Evolutionary conservation across 805 yeast species (phyloP).

Genomic region (Ogataea saltuana): DNA sequence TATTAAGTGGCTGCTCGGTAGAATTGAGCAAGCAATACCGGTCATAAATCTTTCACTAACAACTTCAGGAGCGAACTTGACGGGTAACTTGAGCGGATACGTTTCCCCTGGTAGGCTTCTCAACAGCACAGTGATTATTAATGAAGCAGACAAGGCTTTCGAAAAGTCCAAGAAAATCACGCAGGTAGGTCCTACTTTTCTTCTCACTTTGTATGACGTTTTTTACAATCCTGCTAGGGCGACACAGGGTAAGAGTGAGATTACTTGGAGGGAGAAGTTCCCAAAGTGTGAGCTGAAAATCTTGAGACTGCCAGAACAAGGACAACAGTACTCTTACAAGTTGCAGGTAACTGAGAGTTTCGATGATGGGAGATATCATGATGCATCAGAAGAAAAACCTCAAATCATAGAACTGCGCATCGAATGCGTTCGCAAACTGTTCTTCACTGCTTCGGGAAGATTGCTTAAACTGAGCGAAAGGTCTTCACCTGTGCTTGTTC

Average conservation of each 20-base stretch:
- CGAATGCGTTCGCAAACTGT: constrained; percentile 48
- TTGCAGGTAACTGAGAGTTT: constrained; percentile 56
- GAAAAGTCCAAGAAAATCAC: constrained; percentile 9
- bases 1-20: constrained; percentile 47
- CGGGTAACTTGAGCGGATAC: constrained; percentile 44
- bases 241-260: constrained; percentile 35
- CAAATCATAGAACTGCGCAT: constrained; percentile 39
- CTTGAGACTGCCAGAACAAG: constrained; percentile 27
- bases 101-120: constrained; percentile 66
- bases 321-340: constrained; percentile 41
- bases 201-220: constrained; percentile 57
- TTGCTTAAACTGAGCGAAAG: constrained; percentile 62
- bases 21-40: constrained; percentile 71
- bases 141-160: constrained; percentile 38
- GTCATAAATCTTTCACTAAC: constrained; percentile 62
- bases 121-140: constrained; percentile 56
- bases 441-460: constrained; percentile 70
- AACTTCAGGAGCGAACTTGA: constrained; percentile 66
- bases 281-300: constrained; percentile 54
- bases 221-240: constrained; percentile 56
- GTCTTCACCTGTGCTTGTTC: constrained; percentile 63
- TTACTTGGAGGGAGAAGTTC: constrained; percentile 74
- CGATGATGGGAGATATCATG: constrained; percentile 74
- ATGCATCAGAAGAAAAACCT: constrained; percentile 48
- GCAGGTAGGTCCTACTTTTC: constrained; percentile 62